Conservation (phyloP, 305 asterid genomes). For the Andrographis paniculata region DNA sequence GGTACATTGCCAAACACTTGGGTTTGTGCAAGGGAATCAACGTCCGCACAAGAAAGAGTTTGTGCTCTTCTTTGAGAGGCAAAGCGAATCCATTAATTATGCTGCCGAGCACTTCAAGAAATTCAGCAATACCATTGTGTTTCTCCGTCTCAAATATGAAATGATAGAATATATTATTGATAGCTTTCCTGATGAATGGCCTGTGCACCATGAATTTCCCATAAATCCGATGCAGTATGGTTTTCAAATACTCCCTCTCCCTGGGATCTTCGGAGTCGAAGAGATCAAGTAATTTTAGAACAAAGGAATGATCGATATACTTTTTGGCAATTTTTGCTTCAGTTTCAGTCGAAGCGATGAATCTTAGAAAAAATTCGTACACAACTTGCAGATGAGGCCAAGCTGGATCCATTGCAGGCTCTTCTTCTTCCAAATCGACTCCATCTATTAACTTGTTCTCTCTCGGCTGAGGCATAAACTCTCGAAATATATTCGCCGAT, state of each 20-base stretch:
- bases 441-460: conserved; percentile 13
- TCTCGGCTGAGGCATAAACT: conserved; percentile 7
- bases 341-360: conserved; percentile 15
- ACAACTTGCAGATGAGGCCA: conserved; percentile 16
- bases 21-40: conserved; percentile 17
- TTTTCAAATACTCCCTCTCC: conserved; percentile 5
- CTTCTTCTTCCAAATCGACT: conserved; percentile 12
- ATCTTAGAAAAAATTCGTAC: conserved; percentile 11
- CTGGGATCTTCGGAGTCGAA: conserved; percentile 8
- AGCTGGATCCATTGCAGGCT: conserved; percentile 15
- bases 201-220: conserved; percentile 13
- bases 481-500: conserved; percentile 1
- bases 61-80: conserved; percentile 12
- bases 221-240: conserved; percentile 2
- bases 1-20: conserved; percentile 8
- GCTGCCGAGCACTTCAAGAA: conserved; percentile 11
- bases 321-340: conserved; percentile 13
- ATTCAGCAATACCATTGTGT: conserved; percentile 11
- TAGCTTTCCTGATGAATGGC: conserved; percentile 13
- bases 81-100: conserved; percentile 10
- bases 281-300: conserved; percentile 6
- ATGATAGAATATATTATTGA: conserved; percentile 9
- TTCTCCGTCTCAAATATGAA: conserved; percentile 10
- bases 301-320: conserved; percentile 7
- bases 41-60: conserved; percentile 10